Evolutionary conservation across 2,329 filamentous ascomycete species (phyloP).

Genomic region (Apiospora saccharicola): DNA sequence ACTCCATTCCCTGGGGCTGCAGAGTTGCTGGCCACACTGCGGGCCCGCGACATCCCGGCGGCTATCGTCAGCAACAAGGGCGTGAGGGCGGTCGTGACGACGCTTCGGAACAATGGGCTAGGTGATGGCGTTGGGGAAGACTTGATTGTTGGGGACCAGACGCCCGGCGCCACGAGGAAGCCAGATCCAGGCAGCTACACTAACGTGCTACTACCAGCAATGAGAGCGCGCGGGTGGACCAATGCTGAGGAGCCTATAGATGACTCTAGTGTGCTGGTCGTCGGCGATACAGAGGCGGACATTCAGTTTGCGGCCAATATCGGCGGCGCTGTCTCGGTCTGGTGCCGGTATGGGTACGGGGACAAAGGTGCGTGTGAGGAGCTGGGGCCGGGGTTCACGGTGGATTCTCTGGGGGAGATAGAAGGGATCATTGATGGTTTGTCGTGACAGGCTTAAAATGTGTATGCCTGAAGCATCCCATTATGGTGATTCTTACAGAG

Average conservation of each 20-base stretch:
- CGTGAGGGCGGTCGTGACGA: conserved; percentile 15
- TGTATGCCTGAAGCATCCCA: too few relatives aligned
- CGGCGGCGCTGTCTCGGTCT: conserved; percentile 29
- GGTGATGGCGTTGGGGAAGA: conserved; percentile 23
- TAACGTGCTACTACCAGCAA: conserved; percentile 28
- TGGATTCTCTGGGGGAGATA: not conserved
- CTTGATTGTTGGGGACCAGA: conserved; percentile 31
- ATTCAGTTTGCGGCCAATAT: conserved; percentile 31
- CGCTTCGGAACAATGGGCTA: conserved; percentile 26
- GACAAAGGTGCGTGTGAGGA: not conserved
- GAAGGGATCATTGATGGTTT: not conserved
- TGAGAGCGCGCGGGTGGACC: not conserved
- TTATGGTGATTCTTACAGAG: too few relatives aligned
- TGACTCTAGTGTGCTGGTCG: conserved; percentile 26
- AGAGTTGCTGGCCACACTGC: conserved; percentile 27
- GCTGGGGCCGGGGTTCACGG: not conserved
- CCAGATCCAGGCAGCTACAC: conserved; percentile 29
- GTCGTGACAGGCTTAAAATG: not conserved
- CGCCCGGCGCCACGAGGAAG: conserved; percentile 29
- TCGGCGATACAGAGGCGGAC: conserved; percentile 31
- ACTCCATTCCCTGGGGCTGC: conserved; percentile 27
- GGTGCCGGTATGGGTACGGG: conserved; percentile 28
- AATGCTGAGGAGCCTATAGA: not conserved
- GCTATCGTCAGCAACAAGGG: conserved; percentile 32
- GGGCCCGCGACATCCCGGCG: conserved; percentile 21